phyloP scores from a whole-genome alignment of 306 rosid genomes.

The Notholithocarpus densiflorus region DNA sequence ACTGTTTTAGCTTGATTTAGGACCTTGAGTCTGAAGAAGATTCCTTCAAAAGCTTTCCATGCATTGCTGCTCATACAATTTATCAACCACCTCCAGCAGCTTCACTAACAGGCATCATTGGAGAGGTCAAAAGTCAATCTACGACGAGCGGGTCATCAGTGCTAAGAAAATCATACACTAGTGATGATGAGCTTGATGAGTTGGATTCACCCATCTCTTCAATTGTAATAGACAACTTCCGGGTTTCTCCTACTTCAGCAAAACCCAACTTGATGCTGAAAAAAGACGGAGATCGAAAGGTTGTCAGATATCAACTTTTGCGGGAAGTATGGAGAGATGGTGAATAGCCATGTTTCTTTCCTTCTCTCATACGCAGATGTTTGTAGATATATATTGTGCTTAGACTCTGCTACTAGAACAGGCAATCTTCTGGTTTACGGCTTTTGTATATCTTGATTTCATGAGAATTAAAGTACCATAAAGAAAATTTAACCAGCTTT shows the following conservation, averaged over 20 bases:
- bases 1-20: constrained; percentile 23
- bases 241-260: constrained; percentile 19
- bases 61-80: constrained; percentile 49
- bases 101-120: constrained; percentile 42
- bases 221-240: constrained; percentile 48
- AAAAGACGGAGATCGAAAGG: constrained; percentile 40
- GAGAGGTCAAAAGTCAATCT: constrained; percentile 52
- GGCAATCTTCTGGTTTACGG: neutral
- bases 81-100: constrained; percentile 62
- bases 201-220: constrained; percentile 75
- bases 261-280: constrained; percentile 25
- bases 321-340: constrained; percentile 65
- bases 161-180: constrained; percentile 60
- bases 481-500: neutral
- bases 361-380: neutral
- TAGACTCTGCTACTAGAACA: neutral
- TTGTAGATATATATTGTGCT: neutral
- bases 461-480: neutral
- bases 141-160: constrained; percentile 49
- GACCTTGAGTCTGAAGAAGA: constrained; percentile 49
- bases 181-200: constrained; percentile 85
- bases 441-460: neutral
- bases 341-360: constrained; percentile 26
- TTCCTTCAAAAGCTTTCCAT: constrained; percentile 51
- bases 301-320: constrained; percentile 64